These are phyloP conservation scores for Lasiodiplodia gonubiensis DNA, from an alignment of 2,329 filamentous ascomycete genomes.

Conservation along the genomic window DNA sequence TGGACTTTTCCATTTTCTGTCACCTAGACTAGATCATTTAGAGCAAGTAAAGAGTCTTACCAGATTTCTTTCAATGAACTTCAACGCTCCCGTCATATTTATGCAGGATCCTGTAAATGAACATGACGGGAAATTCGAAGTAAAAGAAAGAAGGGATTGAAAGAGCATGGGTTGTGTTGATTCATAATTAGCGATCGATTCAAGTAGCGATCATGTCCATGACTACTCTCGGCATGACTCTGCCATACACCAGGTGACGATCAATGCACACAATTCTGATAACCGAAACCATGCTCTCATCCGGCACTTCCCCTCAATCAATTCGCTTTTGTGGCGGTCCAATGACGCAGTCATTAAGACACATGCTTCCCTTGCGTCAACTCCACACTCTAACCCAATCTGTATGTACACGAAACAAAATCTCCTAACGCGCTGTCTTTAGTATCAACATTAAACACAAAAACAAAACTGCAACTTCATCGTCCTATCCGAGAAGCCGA, in stretches of 20 bases:
- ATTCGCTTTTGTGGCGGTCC: background rate
- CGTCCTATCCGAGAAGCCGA: background rate
- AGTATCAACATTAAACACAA: slow-evolving; percentile 15
- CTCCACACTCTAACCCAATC: background rate
- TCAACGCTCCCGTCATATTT: too few species aligned
- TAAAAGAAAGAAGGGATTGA: too few species aligned
- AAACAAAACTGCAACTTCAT: background rate
- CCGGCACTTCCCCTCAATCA: background rate
- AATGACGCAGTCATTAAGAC: background rate
- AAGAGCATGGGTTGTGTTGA: too few species aligned
- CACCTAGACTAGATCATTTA: too few species aligned
- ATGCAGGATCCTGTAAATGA: too few species aligned
- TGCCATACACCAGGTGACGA: background rate
- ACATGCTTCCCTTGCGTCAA: background rate
- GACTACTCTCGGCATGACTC: background rate
- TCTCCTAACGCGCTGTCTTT: background rate
- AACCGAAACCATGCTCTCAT: background rate
- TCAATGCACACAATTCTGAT: background rate
- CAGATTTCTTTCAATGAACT: too few species aligned
- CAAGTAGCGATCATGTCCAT: background rate
- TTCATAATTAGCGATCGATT: too few species aligned
- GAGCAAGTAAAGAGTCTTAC: too few species aligned
- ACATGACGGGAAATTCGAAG: too few species aligned
- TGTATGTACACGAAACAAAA: slow-evolving; percentile 10
- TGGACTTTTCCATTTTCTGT: too few species aligned